Evolutionary conservation across 1,284 basidiomycete genomes (phyloP).

Genomic region (Amylostereum areolatum): DNA sequence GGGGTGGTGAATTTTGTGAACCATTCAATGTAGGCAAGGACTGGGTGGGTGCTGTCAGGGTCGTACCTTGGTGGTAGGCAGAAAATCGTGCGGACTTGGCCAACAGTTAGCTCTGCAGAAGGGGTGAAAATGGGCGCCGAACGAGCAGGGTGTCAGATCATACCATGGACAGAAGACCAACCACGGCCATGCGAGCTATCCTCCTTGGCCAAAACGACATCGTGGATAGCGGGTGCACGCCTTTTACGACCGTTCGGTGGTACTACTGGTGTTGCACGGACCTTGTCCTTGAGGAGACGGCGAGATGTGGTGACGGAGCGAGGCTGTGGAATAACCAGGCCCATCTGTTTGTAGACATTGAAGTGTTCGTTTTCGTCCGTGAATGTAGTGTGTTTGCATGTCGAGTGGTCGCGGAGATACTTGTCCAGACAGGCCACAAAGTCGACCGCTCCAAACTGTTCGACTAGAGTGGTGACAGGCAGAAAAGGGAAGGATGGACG

Average conservation of each 20-base stretch:
- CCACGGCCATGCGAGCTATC: neutral
- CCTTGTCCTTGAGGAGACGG: neutral
- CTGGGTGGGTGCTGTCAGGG: neutral
- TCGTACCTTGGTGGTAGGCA: neutral
- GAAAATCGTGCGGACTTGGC: neutral
- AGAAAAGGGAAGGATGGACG: too few species aligned
- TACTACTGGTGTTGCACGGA: neutral
- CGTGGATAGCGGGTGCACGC: neutral
- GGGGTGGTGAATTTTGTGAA: constrained; percentile 14
- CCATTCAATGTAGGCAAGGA: constrained; percentile 21
- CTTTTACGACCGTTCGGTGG: neutral
- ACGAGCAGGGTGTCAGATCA: neutral
- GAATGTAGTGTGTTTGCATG: too few species aligned
- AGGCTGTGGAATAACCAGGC: neutral
- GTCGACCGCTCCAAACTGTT: too few species aligned
- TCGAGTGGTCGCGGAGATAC: too few species aligned
- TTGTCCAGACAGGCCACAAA: too few species aligned
- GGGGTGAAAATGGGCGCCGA: neutral
- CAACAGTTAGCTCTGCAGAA: too few species aligned
- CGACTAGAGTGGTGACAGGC: too few species aligned
- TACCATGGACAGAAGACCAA: neutral
- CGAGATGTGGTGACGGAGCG: neutral
- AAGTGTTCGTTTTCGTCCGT: constrained; percentile 1
- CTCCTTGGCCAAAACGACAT: neutral
- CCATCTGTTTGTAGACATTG: constrained; percentile 1